These are phyloP conservation scores for Aspergillus bombycis DNA, from an alignment of 2,329 filamentous ascomycete genomes.

Conservation along the genomic window DNA sequence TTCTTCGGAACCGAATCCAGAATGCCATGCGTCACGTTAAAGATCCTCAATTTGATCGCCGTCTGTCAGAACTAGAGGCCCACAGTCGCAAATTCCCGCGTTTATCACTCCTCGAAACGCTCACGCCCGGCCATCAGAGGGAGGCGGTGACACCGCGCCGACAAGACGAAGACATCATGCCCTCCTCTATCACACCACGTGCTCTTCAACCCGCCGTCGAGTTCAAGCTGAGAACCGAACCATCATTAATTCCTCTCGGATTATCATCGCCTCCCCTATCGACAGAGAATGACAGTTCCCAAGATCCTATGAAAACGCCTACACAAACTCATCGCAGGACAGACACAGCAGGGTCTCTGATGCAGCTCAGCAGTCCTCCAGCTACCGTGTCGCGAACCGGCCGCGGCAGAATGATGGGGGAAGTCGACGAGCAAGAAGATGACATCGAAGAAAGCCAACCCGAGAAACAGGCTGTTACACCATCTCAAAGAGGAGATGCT, in stretches of 20 bases:
- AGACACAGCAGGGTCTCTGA: slow-evolving; percentile 28
- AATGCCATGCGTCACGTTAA: slow-evolving; percentile 44
- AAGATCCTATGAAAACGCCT: slow-evolving; percentile 26
- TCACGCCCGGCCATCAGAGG: neutral
- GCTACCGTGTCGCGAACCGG: slow-evolving; percentile 28
- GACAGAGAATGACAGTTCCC: slow-evolving; percentile 10
- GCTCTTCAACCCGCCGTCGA: slow-evolving; percentile 22
- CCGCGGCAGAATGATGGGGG: slow-evolving; percentile 16
- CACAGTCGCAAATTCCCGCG: slow-evolving; percentile 41
- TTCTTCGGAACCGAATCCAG: slow-evolving; percentile 43
- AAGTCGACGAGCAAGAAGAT: neutral
- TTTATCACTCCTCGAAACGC: slow-evolving; percentile 26
- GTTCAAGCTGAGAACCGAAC: slow-evolving; percentile 13
- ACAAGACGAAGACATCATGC: neutral
- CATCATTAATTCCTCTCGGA: slow-evolving; percentile 11
- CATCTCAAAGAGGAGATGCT: slow-evolving; percentile 40
- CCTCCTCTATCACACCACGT: slow-evolving; percentile 5
- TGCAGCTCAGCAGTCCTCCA: slow-evolving; percentile 41
- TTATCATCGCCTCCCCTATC: slow-evolving; percentile 25
- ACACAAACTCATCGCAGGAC: slow-evolving; percentile 19
- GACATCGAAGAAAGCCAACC: neutral
- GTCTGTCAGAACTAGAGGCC: slow-evolving; percentile 45
- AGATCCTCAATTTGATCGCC: slow-evolving; percentile 43
- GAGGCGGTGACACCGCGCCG: neutral
- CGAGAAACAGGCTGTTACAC: slow-evolving; percentile 19